phyloP scores from a whole-genome alignment of 805 yeast genomes.

The Saturnispora zaruensis region DNA sequence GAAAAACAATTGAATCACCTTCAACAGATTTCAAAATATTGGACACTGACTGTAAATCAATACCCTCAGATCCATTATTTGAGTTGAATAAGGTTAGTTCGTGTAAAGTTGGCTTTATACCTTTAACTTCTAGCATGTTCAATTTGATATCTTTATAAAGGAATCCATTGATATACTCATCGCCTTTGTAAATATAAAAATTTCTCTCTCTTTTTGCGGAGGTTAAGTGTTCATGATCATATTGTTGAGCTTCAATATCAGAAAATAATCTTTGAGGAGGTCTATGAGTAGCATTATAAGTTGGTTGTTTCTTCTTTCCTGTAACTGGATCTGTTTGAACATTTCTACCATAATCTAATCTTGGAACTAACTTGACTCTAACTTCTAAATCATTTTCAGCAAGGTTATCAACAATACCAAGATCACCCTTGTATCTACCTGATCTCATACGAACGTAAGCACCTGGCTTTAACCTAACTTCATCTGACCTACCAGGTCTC shows the following conservation, averaged over 20 bases:
- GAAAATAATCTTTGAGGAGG: slow-evolving; percentile 84
- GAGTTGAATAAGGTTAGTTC: slow-evolving; percentile 77
- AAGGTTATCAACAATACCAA: slow-evolving; percentile 86
- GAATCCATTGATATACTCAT: slow-evolving; percentile 85
- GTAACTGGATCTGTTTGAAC: slow-evolving; percentile 22
- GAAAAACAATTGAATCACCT: slow-evolving; percentile 54
- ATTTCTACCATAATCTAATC: slow-evolving; percentile 79
- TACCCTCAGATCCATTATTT: slow-evolving; percentile 46
- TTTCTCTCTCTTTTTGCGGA: slow-evolving; percentile 52
- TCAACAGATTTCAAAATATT: slow-evolving; percentile 67
- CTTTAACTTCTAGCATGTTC: slow-evolving; percentile 68
- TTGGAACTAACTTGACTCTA: slow-evolving; percentile 85
- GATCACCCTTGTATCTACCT: slow-evolving; percentile 87
- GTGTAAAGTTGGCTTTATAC: slow-evolving; percentile 77
- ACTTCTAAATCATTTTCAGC: slow-evolving; percentile 95
- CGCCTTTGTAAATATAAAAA: slow-evolving; percentile 67
- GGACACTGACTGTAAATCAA: slow-evolving; percentile 80
- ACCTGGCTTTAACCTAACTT: slow-evolving; percentile 84
- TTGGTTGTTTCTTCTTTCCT: slow-evolving; percentile 32
- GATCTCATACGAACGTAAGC: slow-evolving; percentile 83
- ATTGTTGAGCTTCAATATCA: slow-evolving; percentile 79
- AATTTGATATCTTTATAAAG: slow-evolving; percentile 79
- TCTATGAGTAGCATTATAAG: slow-evolving; percentile 52
- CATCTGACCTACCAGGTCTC: slow-evolving; percentile 82
- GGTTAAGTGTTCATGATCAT: slow-evolving; percentile 66